Base-by-base conservation (phyloP, 495 filamentous ascomycete species). In the Chlorociboria aeruginascens region DNA sequence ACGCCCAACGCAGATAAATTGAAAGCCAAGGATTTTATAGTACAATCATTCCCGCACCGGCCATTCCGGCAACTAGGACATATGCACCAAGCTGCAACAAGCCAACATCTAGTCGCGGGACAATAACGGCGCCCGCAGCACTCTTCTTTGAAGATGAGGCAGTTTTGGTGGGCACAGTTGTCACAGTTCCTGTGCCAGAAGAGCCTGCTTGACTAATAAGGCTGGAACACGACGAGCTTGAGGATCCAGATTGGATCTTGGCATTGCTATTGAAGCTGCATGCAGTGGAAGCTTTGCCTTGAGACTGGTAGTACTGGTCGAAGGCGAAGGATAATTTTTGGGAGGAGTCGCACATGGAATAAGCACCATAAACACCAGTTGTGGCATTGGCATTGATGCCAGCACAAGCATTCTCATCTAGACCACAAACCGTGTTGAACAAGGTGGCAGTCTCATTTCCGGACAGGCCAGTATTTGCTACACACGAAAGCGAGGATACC, bases 321-420 rank as follows among this genome's bases (percentile, higher is more conserved):
- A 96, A 72, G 31, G 79, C 83, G 61, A 80, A 95, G 43, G 78
- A 80, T 20, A 97, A 78, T 66, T 92, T 75, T 63, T 94, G 72
- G 51, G 71, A 77, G 53, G 78, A 51, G 55, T 72, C 74, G 72
- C 92, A 98, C 85, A 95, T 93, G 64, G 80, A 78, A 69, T 89
- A 97, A 6, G 86, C 80, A 42, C 92, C 92, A 63, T 93, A 98
- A 17, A 68, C 68, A 42, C 88, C 92, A 16, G 72, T 77, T 42
- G 76, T 78, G 11, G 69, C 73, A 62, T 96, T 86, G 53, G 72
- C 66, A 38, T 63, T 63, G 61, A 97, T 82, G 35, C 86, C 89
- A 7, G 63, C 64, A 68, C 92, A 95, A 3, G 62, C 60, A 28
- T 55, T 55, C 8, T 41, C 44, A 48, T 71, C 68, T 48, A 72